Conservation (phyloP, 331 rosid genomes). For the Quercus phellos region DNA sequence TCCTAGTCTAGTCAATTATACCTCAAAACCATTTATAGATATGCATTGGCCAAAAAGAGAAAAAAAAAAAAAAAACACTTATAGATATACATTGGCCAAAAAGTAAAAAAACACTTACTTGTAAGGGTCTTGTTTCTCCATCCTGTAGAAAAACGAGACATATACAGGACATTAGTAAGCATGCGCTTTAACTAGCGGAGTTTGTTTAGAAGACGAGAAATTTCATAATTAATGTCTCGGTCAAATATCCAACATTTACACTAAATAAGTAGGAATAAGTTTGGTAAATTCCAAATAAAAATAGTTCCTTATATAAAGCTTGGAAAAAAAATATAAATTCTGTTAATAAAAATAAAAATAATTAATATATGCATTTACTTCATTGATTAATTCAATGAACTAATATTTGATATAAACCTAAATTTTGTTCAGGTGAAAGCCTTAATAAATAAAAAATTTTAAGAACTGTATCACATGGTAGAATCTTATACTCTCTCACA, state of each 20-base stretch:
- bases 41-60: neutral
- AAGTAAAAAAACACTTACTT: constrained; percentile 26
- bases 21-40: neutral
- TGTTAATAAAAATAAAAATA: no score
- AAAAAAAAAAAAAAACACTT: constrained; percentile 17
- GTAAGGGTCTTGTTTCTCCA: constrained; percentile 34
- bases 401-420: no score
- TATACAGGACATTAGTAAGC: neutral
- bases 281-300: neutral
- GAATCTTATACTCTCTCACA: no score
- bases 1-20: no score
- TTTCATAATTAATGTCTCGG: constrained; percentile 2
- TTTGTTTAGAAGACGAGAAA: neutral
- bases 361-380: no score
- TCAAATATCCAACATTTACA: constrained; percentile 8
- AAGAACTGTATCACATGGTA: fast-evolving
- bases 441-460: no score
- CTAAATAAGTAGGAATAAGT: neutral
- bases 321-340: neutral
- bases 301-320: neutral
- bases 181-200: neutral
- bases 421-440: no score
- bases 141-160: constrained; percentile 34
- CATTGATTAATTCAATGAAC: no score
- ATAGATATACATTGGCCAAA: neutral